Evolutionary conservation across 257 asterid genomes (phyloP).

Genomic region (Catharanthus roseus): DNA sequence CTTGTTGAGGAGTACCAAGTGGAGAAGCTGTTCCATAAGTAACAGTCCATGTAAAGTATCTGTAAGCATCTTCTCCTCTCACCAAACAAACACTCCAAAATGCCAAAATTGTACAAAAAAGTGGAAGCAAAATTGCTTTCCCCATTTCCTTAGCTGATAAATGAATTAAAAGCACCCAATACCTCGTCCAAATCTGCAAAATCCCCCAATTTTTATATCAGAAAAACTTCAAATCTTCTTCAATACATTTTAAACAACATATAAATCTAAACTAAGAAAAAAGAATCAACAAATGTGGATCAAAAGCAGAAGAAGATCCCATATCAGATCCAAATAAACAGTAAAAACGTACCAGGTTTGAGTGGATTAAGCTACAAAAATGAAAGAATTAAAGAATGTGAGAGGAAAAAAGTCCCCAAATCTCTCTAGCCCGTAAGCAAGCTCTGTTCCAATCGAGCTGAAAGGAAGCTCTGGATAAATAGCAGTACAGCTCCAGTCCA

Average conservation of each 20-base stretch:
- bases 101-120: constrained; percentile 36
- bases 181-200: constrained; percentile 43
- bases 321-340: neutral
- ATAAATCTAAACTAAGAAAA: too few species aligned
- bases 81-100: constrained; percentile 41
- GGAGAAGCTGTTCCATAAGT: constrained; percentile 81
- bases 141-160: constrained; percentile 36
- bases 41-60: constrained; percentile 72
- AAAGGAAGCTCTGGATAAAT: neutral
- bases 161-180: constrained; percentile 13
- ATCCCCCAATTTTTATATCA: constrained; percentile 10
- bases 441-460: constrained; percentile 2
- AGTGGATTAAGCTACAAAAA: constrained; percentile 14
- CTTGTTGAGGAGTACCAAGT: constrained; percentile 84
- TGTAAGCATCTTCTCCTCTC: constrained; percentile 81
- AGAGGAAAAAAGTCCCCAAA: constrained; percentile 22
- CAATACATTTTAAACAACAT: neutral
- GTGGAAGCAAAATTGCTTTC: constrained; percentile 25
- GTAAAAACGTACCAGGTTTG: constrained; percentile 41
- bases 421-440: neutral
- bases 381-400: constrained; percentile 36
- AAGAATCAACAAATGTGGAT: neutral
- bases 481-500: neutral
- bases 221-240: neutral
- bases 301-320: constrained; percentile 2